Evolutionary conservation across 2,329 filamentous ascomycete species (phyloP), one percentile per base, ranked within the genome.

Genomic region (Rhexocercosporidium sp.): DNA sequence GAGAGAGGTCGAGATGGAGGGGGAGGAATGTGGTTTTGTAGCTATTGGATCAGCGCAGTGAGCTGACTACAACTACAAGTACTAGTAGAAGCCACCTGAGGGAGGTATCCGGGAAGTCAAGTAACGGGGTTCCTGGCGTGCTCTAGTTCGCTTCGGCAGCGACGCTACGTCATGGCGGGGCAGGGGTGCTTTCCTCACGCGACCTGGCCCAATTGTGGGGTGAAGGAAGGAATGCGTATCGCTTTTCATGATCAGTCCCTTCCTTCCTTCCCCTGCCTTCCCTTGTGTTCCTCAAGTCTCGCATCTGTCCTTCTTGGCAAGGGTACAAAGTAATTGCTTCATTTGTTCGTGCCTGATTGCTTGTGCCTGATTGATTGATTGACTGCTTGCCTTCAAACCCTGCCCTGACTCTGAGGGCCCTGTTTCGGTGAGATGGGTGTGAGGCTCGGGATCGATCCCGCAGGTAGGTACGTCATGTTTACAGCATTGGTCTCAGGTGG

Each of bases 1-100:
- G 64, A 46, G 34, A 59, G 67, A 64, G 18, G 22, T 39, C 34
- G 49, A 53, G 29, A 59, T 54, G 25, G 64, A 65, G 67, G 65
- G 65, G 68, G 69, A 53, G 54, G 65, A 31, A 51, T 37, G 39
- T 71, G 72, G 72, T 77, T 77, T 76, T 77, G 74, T 76, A 76
- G 74, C 71, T 76, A n/a, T 37, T 34, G 53, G 47, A 29, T 53
- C 54, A 54, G 46, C 39, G 14, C 64, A 22, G 59, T 37, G 64
- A 59, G 61, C 60, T 65, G 59, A 56, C 61, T 44, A 18, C 31
- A 64, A 46, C 53, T 68, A 53, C 56, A 63, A 41, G 66, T 62
- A 53, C 3, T 9, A 14, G 29, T 20, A n/a, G n/a, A n/a, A n/a
- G n/a, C n/a, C n/a, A n/a, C n/a, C n/a, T n/a, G n/a, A n/a, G n/a